Evolutionary conservation across 208 protist species (phyloP).

Genomic region (Crithidia mellificae): DNA sequence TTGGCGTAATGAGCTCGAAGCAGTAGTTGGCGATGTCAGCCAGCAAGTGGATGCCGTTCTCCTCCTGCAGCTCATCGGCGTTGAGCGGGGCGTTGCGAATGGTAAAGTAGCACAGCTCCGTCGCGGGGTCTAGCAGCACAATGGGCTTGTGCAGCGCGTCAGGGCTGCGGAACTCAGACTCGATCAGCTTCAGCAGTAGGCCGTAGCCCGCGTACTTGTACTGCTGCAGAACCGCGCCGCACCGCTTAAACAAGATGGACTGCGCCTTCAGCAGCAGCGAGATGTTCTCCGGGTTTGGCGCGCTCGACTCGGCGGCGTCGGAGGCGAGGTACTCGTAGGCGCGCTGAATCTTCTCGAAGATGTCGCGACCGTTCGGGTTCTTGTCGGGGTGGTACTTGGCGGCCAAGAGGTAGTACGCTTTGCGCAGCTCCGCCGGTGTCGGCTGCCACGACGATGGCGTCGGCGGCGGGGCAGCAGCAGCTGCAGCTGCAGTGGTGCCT

Average conservation of each 20-base stretch:
- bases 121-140: slow-evolving; percentile 78
- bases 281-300: slow-evolving; percentile 67
- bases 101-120: slow-evolving; percentile 89
- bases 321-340: slow-evolving; percentile 89
- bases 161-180: slow-evolving; percentile 60
- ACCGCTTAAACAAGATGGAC: slow-evolving; percentile 92
- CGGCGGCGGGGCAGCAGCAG: too few relatives aligned
- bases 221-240: slow-evolving; percentile 56
- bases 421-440: slow-evolving; percentile 76
- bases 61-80: slow-evolving; percentile 91
- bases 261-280: slow-evolving; percentile 85
- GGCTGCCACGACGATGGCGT: slow-evolving; percentile 17
- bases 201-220: slow-evolving; percentile 97
- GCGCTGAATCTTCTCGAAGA: slow-evolving; percentile 91
- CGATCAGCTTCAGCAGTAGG: slow-evolving; percentile 84
- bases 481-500: too few relatives aligned
- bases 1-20: slow-evolving; percentile 68
- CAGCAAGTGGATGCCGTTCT: slow-evolving; percentile 89
- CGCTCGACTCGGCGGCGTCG: slow-evolving; percentile 32
- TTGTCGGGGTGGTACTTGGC: slow-evolving; percentile 96
- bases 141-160: slow-evolving; percentile 73
- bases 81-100: slow-evolving; percentile 92
- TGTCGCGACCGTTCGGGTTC: slow-evolving; percentile 93
- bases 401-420: slow-evolving; percentile 93
- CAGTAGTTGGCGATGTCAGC: slow-evolving; percentile 64